These are phyloP conservation scores for Pythium brachiatum DNA, from an alignment of 352 stramenopile genomes.

Conservation along the genomic window DNA sequence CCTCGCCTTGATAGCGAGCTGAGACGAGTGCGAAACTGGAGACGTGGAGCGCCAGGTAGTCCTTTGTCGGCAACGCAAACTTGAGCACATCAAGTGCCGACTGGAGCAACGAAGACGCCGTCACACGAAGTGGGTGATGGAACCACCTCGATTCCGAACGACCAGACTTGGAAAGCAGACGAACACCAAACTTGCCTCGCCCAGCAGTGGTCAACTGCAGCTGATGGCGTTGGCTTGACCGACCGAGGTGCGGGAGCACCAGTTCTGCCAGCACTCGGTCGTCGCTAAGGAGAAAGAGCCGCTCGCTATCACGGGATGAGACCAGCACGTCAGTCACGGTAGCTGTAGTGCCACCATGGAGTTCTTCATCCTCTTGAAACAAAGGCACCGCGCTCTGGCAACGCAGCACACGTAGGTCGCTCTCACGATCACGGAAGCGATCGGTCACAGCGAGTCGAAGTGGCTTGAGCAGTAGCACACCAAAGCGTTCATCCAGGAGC, in stretches of 20 bases:
- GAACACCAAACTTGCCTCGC: not conserved
- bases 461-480: conserved; percentile 23
- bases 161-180: not conserved
- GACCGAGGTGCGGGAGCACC: not conserved
- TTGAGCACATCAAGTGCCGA: conserved; percentile 8
- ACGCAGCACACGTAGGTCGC: conserved; percentile 13
- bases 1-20: not conserved
- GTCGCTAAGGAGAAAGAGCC: conserved; percentile 8
- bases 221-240: not conserved
- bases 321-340: conserved; percentile 15
- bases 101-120: conserved; percentile 9
- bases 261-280: conserved; percentile 14
- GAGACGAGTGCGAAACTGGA: not conserved
- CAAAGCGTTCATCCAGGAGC: conserved; percentile 11
- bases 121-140: conserved; percentile 13
- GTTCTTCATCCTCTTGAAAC: not conserved
- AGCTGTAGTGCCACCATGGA: not conserved
- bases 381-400: conserved; percentile 15
- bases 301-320: not conserved
- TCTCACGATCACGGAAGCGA: conserved; percentile 13
- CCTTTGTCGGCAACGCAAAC: conserved; percentile 7
- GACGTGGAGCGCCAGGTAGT: conserved; percentile 9
- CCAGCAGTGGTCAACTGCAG: not conserved
- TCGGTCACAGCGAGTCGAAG: not conserved
- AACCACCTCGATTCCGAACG: conserved; percentile 13